phyloP scores from a whole-genome alignment of 768 basidiomycete genomes.

The Fistulinella prunicolor region DNA sequence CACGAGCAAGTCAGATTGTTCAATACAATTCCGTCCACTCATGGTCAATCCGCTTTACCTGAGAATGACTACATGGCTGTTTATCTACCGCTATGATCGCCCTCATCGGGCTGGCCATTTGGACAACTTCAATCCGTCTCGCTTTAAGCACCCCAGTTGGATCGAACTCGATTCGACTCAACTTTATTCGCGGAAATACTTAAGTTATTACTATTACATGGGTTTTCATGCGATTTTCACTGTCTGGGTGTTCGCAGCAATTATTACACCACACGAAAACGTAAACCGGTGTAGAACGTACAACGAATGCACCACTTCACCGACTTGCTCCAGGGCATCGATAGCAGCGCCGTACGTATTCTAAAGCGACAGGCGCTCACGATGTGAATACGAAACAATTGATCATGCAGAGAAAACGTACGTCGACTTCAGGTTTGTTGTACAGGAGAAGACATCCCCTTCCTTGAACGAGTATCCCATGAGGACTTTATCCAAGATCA shows the following conservation, averaged over 20 bases:
- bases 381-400: conserved; percentile 1
- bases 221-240: conserved; percentile 40
- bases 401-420: conserved; percentile 38
- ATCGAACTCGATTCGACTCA: too few species aligned
- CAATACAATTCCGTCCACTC: too few species aligned
- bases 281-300: conserved; percentile 46
- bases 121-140: too few species aligned
- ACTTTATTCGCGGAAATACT: too few species aligned
- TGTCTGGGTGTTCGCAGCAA: conserved; percentile 29
- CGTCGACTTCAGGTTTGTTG: conserved; percentile 81
- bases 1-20: too few species aligned
- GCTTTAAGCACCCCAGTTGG: too few species aligned
- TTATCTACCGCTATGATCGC: too few species aligned
- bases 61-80: too few species aligned
- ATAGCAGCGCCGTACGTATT: conserved; percentile 87
- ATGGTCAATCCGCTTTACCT: too few species aligned
- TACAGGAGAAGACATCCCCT: conserved; percentile 90
- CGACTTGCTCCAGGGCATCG: conserved; percentile 84
- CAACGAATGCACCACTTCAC: conserved; percentile 90
- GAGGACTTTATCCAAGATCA: conserved; percentile 97
- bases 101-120: too few species aligned
- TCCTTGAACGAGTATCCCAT: conserved; percentile 96
- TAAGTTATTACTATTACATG: too few species aligned
- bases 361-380: conserved; percentile 40
- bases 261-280: background rate